Conservation (phyloP, 2,329 filamentous ascomycete species). For the Akanthomyces muscarius region DNA sequence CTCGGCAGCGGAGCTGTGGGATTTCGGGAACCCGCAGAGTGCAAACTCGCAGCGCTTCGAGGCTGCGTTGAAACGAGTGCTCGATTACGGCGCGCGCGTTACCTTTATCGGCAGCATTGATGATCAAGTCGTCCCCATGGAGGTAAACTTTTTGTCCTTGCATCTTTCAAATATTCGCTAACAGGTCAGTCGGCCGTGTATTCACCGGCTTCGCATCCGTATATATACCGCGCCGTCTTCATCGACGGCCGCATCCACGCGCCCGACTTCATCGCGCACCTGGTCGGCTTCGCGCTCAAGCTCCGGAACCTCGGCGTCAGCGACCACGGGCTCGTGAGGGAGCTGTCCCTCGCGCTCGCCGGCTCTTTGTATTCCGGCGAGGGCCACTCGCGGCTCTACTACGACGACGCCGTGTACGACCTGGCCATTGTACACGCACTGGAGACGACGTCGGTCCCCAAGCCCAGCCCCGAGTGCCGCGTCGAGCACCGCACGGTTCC, state of each 20-base stretch:
- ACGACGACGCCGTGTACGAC: slow-evolving; percentile 81
- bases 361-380: slow-evolving; percentile 89
- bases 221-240: slow-evolving; percentile 94
- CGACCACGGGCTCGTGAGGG: slow-evolving; percentile 88
- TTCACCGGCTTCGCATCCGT: slow-evolving; percentile 79
- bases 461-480: slow-evolving; percentile 19
- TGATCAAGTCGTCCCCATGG: slow-evolving; percentile 90
- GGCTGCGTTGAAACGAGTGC: slow-evolving; percentile 65
- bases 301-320: slow-evolving; percentile 88
- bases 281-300: slow-evolving; percentile 90
- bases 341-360: slow-evolving; percentile 82
- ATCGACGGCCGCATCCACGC: slow-evolving; percentile 90
- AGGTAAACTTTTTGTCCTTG: slow-evolving; percentile 48
- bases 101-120: slow-evolving; percentile 93
- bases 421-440: slow-evolving; percentile 69
- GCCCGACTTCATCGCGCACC: slow-evolving; percentile 87
- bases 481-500: slow-evolving; percentile 24
- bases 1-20: slow-evolving; percentile 89
- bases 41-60: slow-evolving; percentile 79
- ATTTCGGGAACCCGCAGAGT: slow-evolving; percentile 81
- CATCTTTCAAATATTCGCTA: slow-evolving; percentile 17
- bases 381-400: slow-evolving; percentile 89
- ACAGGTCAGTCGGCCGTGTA: slow-evolving; percentile 70
- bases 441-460: slow-evolving; percentile 50
- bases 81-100: slow-evolving; percentile 76